Evolutionary conservation across 805 yeast species (phyloP), one percentile per base, ranked within the genome.

Genomic region (Zygosaccharomyces pseudorouxii): DNA sequence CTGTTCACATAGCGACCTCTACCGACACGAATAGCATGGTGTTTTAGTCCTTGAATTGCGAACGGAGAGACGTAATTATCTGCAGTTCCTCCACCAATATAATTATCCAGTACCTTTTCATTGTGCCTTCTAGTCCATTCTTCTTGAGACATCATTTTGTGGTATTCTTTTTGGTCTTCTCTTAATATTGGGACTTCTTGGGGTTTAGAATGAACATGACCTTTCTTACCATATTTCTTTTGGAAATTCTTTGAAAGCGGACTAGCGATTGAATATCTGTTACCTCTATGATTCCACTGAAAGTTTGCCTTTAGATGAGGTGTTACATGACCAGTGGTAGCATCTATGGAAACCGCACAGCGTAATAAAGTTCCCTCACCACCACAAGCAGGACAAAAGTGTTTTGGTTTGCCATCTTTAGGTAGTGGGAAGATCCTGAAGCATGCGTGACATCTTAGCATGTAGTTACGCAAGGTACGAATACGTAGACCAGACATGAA

Each of bases 381-480:
- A 52, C 99, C 99, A 75, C 99, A 93, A 46, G 81, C 78, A 12
- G 97, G 86, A 67, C 99, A 93, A 72, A 93, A 93, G 68, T 89
- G 97, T 59, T 80, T 80, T 40, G 90, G 81, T 37, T 75, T 77
- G 2, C 90, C 90, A 54, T 79, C 77, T 59, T 82, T 85, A 23
- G 92, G 87, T 48, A 88, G 75, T 6, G 96, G 90, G 11, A 83
- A 71, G 64, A 93, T 73, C 50, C 78, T 74, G 79, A 93, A 93
- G 71, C 99, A 93, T 0, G 97, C 99, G 67, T 93, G 97, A 68
- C 99, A 93, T 69, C 99, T 77, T 62, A 87, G 77, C 97, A 92
- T 92, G 66, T 88, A 90, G 71, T 85, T 88, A 65, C 95, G 78
- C 29, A 93, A 85, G 64, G 87, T 80, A 56, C 80, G 84, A 68